phyloP scores from a whole-genome alignment of 345 rosid species.

The Cardamine chenopodiifolia region DNA sequence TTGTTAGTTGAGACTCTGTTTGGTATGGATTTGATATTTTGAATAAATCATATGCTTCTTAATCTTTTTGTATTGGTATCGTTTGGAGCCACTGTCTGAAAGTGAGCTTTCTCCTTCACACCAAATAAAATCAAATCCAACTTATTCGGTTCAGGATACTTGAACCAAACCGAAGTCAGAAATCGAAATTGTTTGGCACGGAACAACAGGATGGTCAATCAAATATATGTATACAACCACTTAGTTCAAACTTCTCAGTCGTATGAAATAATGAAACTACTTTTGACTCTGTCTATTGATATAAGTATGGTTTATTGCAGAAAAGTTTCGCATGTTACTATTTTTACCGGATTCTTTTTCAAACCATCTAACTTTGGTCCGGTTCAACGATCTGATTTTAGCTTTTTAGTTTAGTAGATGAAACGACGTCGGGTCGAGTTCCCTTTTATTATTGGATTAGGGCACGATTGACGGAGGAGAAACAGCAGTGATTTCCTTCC shows the following conservation, averaged over 20 bases:
- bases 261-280: not conserved
- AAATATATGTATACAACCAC: not conserved
- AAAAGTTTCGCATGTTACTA: not conserved
- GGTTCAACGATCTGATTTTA: not conserved
- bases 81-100: not conserved
- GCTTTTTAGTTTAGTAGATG: not conserved
- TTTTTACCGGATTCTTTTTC: not conserved
- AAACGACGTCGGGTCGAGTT: constrained; percentile 23
- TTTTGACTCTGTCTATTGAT: not conserved
- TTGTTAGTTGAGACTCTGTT: not conserved
- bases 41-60: not conserved
- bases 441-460: constrained; percentile 21
- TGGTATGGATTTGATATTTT: constrained; percentile 10
- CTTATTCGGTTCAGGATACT: not conserved
- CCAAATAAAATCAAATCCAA: not conserved
- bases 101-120: constrained; percentile 22
- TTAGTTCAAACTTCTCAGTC: not conserved
- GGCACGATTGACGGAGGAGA: constrained; percentile 29
- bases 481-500: constrained; percentile 17
- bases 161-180: not conserved
- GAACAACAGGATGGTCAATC: not conserved
- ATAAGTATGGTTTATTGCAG: not conserved
- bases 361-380: not conserved
- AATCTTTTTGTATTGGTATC: not conserved
- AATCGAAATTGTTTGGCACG: not conserved